phyloP scores from a whole-genome alignment of 306 rosid genomes.

The Urtica urens region DNA sequence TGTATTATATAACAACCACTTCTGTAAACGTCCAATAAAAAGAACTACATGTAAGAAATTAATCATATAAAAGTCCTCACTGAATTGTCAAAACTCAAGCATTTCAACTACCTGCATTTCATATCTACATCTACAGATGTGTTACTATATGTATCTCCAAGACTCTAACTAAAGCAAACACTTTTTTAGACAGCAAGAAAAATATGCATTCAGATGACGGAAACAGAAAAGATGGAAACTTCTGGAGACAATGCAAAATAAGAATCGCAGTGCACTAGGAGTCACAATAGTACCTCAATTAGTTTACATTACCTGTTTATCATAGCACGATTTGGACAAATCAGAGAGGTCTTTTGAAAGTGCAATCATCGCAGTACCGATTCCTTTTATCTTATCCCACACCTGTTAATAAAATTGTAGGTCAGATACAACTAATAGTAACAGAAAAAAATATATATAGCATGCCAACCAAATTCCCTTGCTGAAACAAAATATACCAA shows the following conservation, averaged over 20 bases:
- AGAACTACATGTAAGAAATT: no score
- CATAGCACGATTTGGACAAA: slow-evolving; percentile 48
- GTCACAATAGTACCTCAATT: slow-evolving; percentile 8
- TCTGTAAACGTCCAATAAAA: no score
- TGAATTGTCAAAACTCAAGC: no score
- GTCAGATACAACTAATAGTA: background rate
- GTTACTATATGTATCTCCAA: no score
- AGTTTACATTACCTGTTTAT: slow-evolving; percentile 46
- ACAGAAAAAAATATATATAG: slow-evolving; percentile 11
- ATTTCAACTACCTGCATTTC: no score
- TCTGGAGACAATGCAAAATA: background rate
- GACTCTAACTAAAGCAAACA: no score
- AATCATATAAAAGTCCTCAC: no score
- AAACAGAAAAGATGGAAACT: no score
- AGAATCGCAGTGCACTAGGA: slow-evolving; percentile 7
- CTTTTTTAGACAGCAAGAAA: no score
- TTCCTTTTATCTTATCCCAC: slow-evolving; percentile 64
- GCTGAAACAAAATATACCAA: background rate
- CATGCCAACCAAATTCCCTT: slow-evolving; percentile 5
- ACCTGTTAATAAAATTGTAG: slow-evolving; percentile 36
- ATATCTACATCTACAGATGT: no score
- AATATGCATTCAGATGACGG: no score
- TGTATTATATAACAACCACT: no score
- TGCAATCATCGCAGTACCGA: slow-evolving; percentile 52
- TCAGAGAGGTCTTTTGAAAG: slow-evolving; percentile 59